These are phyloP conservation scores for Geranium brycei DNA, from an alignment of 345 rosid species.

Conservation along the genomic window DNA sequence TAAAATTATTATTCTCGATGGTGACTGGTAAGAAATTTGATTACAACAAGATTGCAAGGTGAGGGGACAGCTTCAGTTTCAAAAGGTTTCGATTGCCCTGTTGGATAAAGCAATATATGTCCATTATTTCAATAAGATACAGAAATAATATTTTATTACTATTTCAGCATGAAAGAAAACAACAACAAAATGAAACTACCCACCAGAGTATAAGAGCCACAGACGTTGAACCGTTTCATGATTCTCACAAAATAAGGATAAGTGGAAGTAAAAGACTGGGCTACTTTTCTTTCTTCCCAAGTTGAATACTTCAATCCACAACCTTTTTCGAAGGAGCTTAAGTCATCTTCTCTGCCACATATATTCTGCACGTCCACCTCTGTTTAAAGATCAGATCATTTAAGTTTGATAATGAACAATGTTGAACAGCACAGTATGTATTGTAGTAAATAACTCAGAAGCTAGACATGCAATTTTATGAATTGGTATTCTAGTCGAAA, in stretches of 20 bases:
- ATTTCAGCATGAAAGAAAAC: not conserved
- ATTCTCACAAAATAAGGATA: slow-evolving; percentile 50
- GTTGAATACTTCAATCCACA: slow-evolving; percentile 20
- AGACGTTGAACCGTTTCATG: slow-evolving; percentile 49
- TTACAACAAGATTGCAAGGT: not conserved
- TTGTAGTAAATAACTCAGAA: not conserved
- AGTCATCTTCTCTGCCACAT: slow-evolving; percentile 14
- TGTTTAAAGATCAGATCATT: slow-evolving; percentile 14
- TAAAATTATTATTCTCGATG: not conserved
- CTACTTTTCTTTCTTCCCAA: slow-evolving; percentile 42
- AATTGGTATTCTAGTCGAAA: too few species aligned
- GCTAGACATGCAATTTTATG: not conserved
- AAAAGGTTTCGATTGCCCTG: not conserved
- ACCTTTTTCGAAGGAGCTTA: slow-evolving; percentile 15
- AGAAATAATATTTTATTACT: too few species aligned
- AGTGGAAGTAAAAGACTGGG: slow-evolving; percentile 34
- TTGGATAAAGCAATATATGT: not conserved
- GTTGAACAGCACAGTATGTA: not conserved
- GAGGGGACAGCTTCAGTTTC: not conserved
- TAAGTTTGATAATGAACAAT: not conserved
- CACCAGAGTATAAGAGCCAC: slow-evolving; percentile 58
- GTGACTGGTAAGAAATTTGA: not conserved
- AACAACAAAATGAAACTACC: slow-evolving; percentile 9
- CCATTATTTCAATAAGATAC: too few species aligned
- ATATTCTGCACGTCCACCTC: slow-evolving; percentile 12